These are phyloP conservation scores for Candida incommunis DNA, from an alignment of 805 yeast species.

Conservation along the genomic window DNA sequence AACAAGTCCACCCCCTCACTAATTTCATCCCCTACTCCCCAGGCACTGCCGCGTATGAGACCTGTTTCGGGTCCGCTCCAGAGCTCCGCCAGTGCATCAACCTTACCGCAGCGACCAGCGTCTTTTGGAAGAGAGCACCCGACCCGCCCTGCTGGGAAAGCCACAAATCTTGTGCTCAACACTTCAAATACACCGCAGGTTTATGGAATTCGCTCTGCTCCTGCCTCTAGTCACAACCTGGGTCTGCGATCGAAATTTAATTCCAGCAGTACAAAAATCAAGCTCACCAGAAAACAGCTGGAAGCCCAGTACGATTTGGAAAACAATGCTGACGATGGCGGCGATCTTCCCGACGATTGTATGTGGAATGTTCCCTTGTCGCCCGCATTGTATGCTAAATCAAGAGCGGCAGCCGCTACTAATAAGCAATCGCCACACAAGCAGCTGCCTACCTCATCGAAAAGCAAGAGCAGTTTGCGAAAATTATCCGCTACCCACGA, in stretches of 20 bases:
- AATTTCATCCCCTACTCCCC: neutral
- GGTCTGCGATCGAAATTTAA: neutral
- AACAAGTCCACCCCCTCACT: neutral
- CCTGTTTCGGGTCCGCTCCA: neutral
- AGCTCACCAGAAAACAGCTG: conserved; percentile 15
- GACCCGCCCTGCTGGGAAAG: neutral
- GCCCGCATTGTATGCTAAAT: conserved; percentile 31
- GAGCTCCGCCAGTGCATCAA: neutral
- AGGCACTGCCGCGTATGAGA: neutral
- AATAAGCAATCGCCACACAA: neutral
- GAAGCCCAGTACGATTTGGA: conserved; percentile 21
- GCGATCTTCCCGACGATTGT: conserved; percentile 36
- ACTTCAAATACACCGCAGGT: neutral
- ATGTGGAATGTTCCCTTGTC: conserved; percentile 55
- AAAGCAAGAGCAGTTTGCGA: neutral
- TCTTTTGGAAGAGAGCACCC: neutral
- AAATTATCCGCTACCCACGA: conserved; percentile 5
- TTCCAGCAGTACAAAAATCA: neutral
- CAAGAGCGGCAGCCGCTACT: conserved; percentile 7
- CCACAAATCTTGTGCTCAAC: neutral
- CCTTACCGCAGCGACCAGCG: neutral
- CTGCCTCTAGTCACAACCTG: neutral
- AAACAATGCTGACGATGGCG: conserved; percentile 37
- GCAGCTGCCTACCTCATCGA: neutral
- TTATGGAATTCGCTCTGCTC: neutral